A percentile compares a stretch with the other conserved stretches of the same genome.
Conservation (phyloP, 345 rosid species). For the Cardiospermum halicacabum region DNA sequence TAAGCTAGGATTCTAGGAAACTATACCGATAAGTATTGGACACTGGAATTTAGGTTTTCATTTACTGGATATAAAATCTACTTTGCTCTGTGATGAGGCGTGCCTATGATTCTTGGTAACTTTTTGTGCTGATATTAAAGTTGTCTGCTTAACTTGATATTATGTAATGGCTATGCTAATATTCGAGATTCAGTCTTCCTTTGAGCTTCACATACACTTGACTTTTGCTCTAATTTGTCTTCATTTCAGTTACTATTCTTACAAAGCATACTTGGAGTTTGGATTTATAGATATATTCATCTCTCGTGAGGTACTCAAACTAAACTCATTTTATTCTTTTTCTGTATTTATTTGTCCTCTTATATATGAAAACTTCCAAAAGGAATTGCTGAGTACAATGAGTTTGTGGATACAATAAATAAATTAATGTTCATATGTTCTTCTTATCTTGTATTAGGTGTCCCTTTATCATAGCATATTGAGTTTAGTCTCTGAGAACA, state of each 20-base stretch:
- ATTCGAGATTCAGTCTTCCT: background rate
- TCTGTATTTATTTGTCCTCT: background rate
- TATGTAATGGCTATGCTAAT: background rate
- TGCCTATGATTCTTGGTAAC: background rate
- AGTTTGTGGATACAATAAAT: background rate
- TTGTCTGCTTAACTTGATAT: background rate
- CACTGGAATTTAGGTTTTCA: background rate
- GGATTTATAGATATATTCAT: conserved; percentile 83
- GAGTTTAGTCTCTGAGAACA: too few species aligned
- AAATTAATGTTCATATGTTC: background rate
- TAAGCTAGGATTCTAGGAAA: background rate
- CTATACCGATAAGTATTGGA: background rate
- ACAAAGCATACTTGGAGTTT: conserved; percentile 70
- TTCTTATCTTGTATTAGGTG: background rate
- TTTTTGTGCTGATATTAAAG: background rate
- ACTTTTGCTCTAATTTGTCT: conserved; percentile 16
- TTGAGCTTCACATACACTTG: background rate
- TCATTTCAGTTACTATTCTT: conserved; percentile 79
- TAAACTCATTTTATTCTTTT: background rate
- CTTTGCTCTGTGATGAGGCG: background rate
- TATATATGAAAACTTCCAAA: background rate
- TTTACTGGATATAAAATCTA: background rate
- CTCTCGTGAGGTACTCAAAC: conserved; percentile 83
- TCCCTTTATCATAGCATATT: background rate
- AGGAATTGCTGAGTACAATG: background rate